A percentile compares a stretch with the other conserved stretches of the same genome.
Evolutionary conservation across 2,329 filamentous ascomycete species (phyloP).

Genomic region (Epichloe gansuensis): DNA sequence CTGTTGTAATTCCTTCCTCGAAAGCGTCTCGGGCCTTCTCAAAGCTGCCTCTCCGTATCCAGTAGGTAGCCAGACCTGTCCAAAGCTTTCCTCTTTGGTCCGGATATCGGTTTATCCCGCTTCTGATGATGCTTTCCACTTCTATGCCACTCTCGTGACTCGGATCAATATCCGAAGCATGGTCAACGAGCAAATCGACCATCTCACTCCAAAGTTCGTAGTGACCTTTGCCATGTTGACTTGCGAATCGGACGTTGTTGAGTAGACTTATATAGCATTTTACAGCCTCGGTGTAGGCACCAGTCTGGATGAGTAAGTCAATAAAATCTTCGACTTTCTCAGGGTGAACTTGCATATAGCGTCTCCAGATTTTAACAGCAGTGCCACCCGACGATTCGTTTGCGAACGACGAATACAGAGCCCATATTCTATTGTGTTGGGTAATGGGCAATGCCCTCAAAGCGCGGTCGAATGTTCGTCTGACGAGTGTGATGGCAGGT

Average conservation of each 20-base stretch:
- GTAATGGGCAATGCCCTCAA: constrained; percentile 84
- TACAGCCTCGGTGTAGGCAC: constrained; percentile 81
- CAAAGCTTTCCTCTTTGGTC: constrained; percentile 92
- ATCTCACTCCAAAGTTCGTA: constrained; percentile 98
- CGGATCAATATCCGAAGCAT: constrained; percentile 75
- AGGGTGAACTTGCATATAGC: constrained; percentile 95
- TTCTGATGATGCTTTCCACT: constrained; percentile 83
- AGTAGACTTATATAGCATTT: constrained; percentile 84
- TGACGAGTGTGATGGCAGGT: constrained; percentile 76
- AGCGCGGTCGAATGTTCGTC: constrained; percentile 82
- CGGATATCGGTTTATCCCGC: constrained; percentile 78
- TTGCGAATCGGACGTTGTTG: constrained; percentile 80
- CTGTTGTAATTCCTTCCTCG: constrained; percentile 91
- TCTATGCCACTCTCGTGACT: constrained; percentile 72
- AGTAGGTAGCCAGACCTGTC: constrained; percentile 91
- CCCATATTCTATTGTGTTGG: constrained; percentile 93
- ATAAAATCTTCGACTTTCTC: constrained; percentile 95
- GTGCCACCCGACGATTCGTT: constrained; percentile 83
- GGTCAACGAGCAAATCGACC: constrained; percentile 84
- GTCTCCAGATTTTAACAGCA: constrained; percentile 82
- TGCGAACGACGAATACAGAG: constrained; percentile 78
- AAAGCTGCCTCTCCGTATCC: constrained; percentile 86
- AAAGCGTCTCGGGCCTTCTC: constrained; percentile 88
- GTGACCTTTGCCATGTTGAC: constrained; percentile 85
- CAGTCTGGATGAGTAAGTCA: constrained; percentile 68